Conservation (phyloP, 176 grass and related monocot species). For the Hordeum vulgare region MorexV3_pseudomolecules_assembly NC_058518.1:500276193-500276692, state of each 20-base stretch:
- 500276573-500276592: too few species aligned
- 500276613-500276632: too few species aligned
- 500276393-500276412: constrained; percentile 64
- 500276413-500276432: constrained; percentile 73
- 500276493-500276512: constrained; percentile 89
- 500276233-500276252: constrained; percentile 74
- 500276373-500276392: constrained; percentile 85
- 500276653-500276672: too few species aligned
- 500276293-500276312: constrained; percentile 80
- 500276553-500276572: too few species aligned
- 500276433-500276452: constrained; percentile 72
- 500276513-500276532: constrained; percentile 10
- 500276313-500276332: constrained; percentile 72
- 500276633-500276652: too few species aligned
- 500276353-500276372: constrained; percentile 64
- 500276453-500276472: constrained; percentile 77
- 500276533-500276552: too few species aligned
- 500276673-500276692: too few species aligned
- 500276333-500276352: constrained; percentile 52
- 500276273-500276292: constrained; percentile 72
- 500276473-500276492: constrained; percentile 72
- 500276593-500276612: too few species aligned
- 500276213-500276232: constrained; percentile 64
- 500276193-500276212: constrained; percentile 77
- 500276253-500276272: constrained; percentile 76